Evolutionary conservation across 352 stramenopile species (phyloP).

Genomic region (Phytopythium ostracodes): DNA sequence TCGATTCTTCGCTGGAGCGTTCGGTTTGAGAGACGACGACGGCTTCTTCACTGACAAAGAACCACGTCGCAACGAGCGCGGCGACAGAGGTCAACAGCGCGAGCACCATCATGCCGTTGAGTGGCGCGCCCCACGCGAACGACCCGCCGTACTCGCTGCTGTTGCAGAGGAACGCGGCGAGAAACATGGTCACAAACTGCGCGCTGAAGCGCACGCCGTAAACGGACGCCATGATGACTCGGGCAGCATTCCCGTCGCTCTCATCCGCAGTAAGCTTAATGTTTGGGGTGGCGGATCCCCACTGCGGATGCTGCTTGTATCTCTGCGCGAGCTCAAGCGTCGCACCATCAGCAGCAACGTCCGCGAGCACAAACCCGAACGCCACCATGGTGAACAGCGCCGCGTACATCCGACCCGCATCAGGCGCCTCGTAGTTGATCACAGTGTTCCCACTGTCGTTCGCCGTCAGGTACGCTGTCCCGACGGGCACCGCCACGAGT

Average conservation of each 20-base stretch:
- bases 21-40: background rate
- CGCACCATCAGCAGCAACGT: slow-evolving; percentile 39
- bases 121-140: slow-evolving; percentile 40
- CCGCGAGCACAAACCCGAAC: slow-evolving; percentile 43
- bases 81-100: slow-evolving; percentile 17
- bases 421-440: slow-evolving; percentile 28
- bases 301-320: background rate
- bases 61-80: slow-evolving; percentile 23
- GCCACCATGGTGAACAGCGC: slow-evolving; percentile 44
- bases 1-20: background rate
- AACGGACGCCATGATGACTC: slow-evolving; percentile 31
- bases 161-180: slow-evolving; percentile 53
- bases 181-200: slow-evolving; percentile 36
- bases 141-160: slow-evolving; percentile 41
- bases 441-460: slow-evolving; percentile 15
- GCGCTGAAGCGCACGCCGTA: slow-evolving; percentile 32
- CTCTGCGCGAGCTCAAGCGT: slow-evolving; percentile 41
- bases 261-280: background rate
- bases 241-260: background rate
- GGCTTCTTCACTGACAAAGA: slow-evolving; percentile 34
- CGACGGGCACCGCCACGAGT: slow-evolving; percentile 22
- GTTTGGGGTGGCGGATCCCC: background rate
- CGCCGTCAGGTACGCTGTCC: slow-evolving; percentile 34
- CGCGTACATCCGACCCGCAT: slow-evolving; percentile 38
- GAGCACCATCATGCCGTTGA: slow-evolving; percentile 46